Evolutionary conservation across 2,329 filamentous ascomycete species (phyloP), one percentile per base, ranked within the genome.

Genomic region (Cladosporium sp.): DNA sequence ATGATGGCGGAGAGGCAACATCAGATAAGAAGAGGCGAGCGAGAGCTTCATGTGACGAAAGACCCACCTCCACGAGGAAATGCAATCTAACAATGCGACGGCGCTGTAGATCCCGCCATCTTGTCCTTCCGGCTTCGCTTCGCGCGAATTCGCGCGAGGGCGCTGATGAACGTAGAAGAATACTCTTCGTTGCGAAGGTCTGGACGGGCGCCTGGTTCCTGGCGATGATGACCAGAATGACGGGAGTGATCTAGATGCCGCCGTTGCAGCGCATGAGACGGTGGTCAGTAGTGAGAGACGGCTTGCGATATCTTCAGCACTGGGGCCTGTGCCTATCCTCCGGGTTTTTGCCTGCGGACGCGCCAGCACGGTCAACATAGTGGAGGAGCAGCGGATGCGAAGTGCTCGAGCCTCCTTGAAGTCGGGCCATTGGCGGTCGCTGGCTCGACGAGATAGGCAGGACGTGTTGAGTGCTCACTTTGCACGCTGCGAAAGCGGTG

Each of bases 41-140:
- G 36, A 32, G 22, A 15, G 22, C 37, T 45, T 44, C 4, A 4
- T 22, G 28, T n/a, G 20, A 54, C n/a, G 37, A 39, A n/a, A 20
- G 52, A 54, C 40, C 52, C 52, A 44, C 52, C 52, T 55, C 52
- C 52, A 47, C 52, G 40, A 55, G 37, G 22, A 19, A 6, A 44
- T n/a, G 52, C 52, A 55, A 55, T 55, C 20, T 55, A 47, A 55
- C 3, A 47, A 40, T 8, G n/a, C 34, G 40, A 55, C 34, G 52
- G 52, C 52, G 40, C 40, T 55, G 52, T 55, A 40, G 52, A 55
- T 55, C 52, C 15, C 28, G 13, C n/a, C 20, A 28, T 15, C 19
- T 48, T 19, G 13, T 15, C 19, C 28, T 34, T 25, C 28, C 28
- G 44, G 24, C 15, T 13, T 9, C 32, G 25, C 45, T 24, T 25